These are phyloP conservation scores for Talaromyces sp. DNA, from an alignment of 2,329 filamentous ascomycete species.

Conservation along the genomic window DNA sequence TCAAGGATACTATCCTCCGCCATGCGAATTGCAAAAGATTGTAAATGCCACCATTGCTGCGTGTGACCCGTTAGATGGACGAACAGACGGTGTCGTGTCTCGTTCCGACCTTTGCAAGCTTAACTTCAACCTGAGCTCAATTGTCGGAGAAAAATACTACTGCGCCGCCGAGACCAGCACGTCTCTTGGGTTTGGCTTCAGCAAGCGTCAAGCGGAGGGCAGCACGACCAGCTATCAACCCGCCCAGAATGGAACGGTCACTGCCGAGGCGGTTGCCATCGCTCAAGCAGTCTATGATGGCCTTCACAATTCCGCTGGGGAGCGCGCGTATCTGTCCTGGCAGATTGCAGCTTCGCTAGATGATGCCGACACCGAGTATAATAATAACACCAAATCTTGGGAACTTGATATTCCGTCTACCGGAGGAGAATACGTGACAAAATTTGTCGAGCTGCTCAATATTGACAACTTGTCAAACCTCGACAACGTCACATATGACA, in stretches of 20 bases:
- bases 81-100: constrained; percentile 46
- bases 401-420: constrained; percentile 24
- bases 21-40: constrained; percentile 42
- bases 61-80: constrained; percentile 50
- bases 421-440: constrained; percentile 34
- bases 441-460: constrained; percentile 26
- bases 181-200: constrained; percentile 8
- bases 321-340: constrained; percentile 36
- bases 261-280: constrained; percentile 24
- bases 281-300: constrained; percentile 33
- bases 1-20: background rate
- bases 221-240: constrained; percentile 16
- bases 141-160: constrained; percentile 40
- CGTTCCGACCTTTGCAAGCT: constrained; percentile 41
- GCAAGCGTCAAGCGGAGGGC: background rate
- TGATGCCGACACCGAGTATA: constrained; percentile 20
- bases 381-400: constrained; percentile 22
- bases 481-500: constrained; percentile 50
- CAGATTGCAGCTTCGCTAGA: constrained; percentile 20
- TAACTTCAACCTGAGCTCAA: constrained; percentile 38
- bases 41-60: constrained; percentile 47
- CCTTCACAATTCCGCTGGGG: constrained; percentile 33
- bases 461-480: constrained; percentile 36
- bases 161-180: constrained; percentile 24
- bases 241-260: constrained; percentile 25